A percentile compares a stretch with the other conserved stretches of the same genome.
phyloP scores from a whole-genome alignment of 2,329 filamentous ascomycete species.

The Trichoderma arundinaceum region DNA sequence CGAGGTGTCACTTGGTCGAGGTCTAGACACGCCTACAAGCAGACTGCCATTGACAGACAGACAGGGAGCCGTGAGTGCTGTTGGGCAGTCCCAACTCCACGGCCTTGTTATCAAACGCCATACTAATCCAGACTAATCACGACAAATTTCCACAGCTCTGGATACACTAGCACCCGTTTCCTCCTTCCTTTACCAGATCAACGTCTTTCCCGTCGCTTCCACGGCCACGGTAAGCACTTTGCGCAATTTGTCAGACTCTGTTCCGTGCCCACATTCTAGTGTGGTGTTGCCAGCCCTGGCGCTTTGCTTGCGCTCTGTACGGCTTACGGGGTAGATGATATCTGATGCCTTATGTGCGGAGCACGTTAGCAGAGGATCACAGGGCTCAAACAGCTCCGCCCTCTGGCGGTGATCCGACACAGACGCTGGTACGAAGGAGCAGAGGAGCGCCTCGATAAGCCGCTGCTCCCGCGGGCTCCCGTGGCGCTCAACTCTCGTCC shows the following conservation, averaged over 20 bases:
- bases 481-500: neutral
- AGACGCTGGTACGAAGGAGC: neutral
- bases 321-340: conserved; percentile 12
- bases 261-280: neutral
- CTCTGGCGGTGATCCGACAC: neutral
- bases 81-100: conserved; percentile 9
- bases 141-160: conserved; percentile 1
- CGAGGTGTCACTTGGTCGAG: conserved; percentile 2
- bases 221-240: conserved; percentile 22
- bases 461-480: conserved; percentile 16
- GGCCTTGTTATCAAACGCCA: conserved; percentile 8
- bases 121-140: neutral
- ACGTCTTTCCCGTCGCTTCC: conserved; percentile 18
- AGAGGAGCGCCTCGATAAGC: conserved; percentile 4
- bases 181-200: neutral
- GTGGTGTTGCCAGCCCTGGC: neutral
- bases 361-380: neutral
- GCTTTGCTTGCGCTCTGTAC: neutral
- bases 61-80: neutral
- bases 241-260: conserved; percentile 9
- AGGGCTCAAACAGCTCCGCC: conserved; percentile 21
- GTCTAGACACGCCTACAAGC: no score
- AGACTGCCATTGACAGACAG: no score
- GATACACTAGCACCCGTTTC: neutral
- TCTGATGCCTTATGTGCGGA: neutral